Evolutionary conservation across 1,284 basidiomycete genomes (phyloP), one percentile per base, ranked within the genome.

Genomic region (Heterobasidion annosum): DNA sequence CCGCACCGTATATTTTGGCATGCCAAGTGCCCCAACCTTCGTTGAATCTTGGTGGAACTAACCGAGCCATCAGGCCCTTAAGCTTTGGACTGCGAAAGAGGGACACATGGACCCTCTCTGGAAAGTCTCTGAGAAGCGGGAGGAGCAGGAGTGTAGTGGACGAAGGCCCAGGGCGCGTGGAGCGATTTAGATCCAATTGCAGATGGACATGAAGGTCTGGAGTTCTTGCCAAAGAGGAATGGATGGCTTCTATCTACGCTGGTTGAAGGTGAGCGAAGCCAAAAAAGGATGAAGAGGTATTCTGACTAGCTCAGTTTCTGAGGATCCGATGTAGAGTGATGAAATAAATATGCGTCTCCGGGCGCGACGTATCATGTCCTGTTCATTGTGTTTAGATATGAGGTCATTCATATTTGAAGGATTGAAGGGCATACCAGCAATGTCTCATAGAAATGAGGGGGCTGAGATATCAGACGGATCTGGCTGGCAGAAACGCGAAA

Each of bases 11-110:
- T 56, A 96, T 82, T 71, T 99, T 99, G 19, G 94, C 89, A 67
- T 99, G 97, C 91, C 96, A 98, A 3, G 96, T 90, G 0, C 97
- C 96, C 88, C 93, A 98, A 0, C 95, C 97, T 72, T 99, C 97
- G 64, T 98, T 95, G 70, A 94, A 97, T 47, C 97, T 77, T 51
- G 91, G 88, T 1, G 97, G 97, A 1, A 98, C 83, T 19, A 95
- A 57, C 56, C 77, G 80, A 45, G 91, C 83, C 66, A 91, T 73
- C 37, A 89, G 61, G 0, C 89, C 87, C 25, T 82, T 77, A 34
- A 98, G 76, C 56, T 86, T 90, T 0, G 96, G 94, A 61, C 92
- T 94, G 51, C 87, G 83, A 68, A 89, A 99, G 59, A 93, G 78
- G 49, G 83, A 82, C 10, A 94, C 75, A 55, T 87, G 83, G 15